Evolutionary conservation across 495 filamentous ascomycete genomes (phyloP).

Genomic region (Hypoxylon cercidicola): DNA sequence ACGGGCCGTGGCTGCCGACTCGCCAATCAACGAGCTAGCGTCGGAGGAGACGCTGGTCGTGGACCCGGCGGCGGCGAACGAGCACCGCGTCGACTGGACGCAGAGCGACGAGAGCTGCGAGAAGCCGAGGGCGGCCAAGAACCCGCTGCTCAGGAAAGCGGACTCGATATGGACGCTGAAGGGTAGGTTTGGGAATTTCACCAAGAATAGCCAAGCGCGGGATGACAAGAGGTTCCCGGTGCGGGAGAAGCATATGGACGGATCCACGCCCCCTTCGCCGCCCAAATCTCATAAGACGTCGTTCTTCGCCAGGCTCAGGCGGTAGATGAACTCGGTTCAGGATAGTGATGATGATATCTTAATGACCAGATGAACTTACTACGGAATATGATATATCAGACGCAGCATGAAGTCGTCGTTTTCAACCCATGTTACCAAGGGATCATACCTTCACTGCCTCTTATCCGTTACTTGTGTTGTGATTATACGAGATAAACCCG

Average conservation of each 20-base stretch:
- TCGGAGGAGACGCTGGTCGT: slow-evolving; percentile 39
- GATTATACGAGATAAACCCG: background rate
- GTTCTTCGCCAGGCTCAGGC: slow-evolving; percentile 44
- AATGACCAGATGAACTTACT: slow-evolving; percentile 6
- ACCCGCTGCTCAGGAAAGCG: slow-evolving; percentile 50
- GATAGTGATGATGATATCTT: background rate
- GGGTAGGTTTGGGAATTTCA: slow-evolving; percentile 38
- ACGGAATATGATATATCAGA: background rate
- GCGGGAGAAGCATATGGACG: slow-evolving; percentile 21
- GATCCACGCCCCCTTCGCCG: slow-evolving; percentile 15
- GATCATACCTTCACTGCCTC: background rate
- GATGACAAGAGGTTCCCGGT: slow-evolving; percentile 14
- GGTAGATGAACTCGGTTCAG: slow-evolving; percentile 21
- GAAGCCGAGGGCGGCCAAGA: slow-evolving; percentile 29
- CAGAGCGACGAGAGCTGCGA: slow-evolving; percentile 53
- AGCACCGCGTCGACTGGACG: slow-evolving; percentile 58
- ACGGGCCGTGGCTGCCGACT: background rate
- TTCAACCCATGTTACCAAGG: no score
- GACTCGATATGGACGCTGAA: slow-evolving; percentile 54
- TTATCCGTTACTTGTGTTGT: background rate
- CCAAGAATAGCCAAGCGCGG: slow-evolving; percentile 8
- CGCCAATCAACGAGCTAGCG: slow-evolving; percentile 28
- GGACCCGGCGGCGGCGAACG: slow-evolving; percentile 23
- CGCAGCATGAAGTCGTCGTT: no score
- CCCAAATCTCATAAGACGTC: slow-evolving; percentile 35